Evolutionary conservation across 2,329 filamentous ascomycete species (phyloP), one percentile per base, ranked within the genome.

Genomic region (Setomelanomma holmii): DNA sequence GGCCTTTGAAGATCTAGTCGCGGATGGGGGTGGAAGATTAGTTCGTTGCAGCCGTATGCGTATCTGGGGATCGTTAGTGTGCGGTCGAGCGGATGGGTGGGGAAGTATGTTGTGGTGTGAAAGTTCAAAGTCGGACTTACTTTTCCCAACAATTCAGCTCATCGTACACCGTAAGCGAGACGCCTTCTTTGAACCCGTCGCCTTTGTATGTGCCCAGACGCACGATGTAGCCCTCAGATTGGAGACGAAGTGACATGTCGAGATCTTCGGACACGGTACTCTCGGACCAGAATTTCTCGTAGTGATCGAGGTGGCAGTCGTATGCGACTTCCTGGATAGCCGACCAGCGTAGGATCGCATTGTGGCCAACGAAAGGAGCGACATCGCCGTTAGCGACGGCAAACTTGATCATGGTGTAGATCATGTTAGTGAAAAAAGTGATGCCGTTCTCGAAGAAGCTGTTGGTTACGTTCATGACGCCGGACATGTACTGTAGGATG

Each of bases 251-350:
- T 10, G 86, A 83, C 75, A 91, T 89, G 55, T 91, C 89, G 48
- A 91, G 91, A 64, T 92, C 89, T 56, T 92, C 89, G 0, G 88
- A 91, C 0, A 92, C 89, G 62, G 89, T 87, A 4, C 80, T 82
- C 68, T 91, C 89, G 6, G 88, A 90, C 89, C 89, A 91, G 75
- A 85, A 90, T 61, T 87, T 82, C 58, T 85, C 81, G 10, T 82
- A 83, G 45, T 86, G 78, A 30, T 83, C 56, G 2, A 46, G 42
- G 3, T 53, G 42, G 49, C 68, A 84, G 2, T 80, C 38, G 45
- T 68, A 73, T 10, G 59, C 79, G 39, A 87, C 80, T 42, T 83
- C 78, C 60, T 87, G 85, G 23, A 87, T 76, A 7, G 85, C 85
- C 42, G 79, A 78, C 89, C 89, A 91, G 19, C 89, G 82, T 12